phyloP scores from a whole-genome alignment of 2,329 filamentous ascomycete genomes.

The Dactylellina leptospora region DNA sequence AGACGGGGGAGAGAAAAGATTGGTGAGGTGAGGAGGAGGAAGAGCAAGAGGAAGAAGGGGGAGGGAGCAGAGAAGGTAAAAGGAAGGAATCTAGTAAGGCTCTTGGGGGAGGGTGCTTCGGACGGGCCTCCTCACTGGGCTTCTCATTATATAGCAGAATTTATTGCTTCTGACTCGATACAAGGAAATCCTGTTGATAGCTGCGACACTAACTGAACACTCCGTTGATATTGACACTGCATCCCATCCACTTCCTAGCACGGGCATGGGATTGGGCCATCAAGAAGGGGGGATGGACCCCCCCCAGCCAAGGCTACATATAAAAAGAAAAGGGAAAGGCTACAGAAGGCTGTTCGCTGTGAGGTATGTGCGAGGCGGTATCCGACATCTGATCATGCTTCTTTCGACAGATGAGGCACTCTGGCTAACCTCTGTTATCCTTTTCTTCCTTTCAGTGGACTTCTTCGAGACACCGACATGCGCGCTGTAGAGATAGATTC shows the following conservation, averaged over 20 bases:
- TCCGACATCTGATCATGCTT: constrained; percentile 17
- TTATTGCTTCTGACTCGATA: constrained; percentile 44
- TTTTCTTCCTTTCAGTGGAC: not conserved
- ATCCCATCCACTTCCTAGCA: not conserved
- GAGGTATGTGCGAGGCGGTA: not conserved
- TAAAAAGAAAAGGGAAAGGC: constrained; percentile 8
- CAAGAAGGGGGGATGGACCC: constrained; percentile 2
- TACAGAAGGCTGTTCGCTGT: not conserved
- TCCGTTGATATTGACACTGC: not conserved
- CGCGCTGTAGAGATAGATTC: constrained; percentile 8
- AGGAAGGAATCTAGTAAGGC: constrained; percentile 48
- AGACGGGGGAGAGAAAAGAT: constrained; percentile 55
- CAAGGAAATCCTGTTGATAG: constrained; percentile 40
- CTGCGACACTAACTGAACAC: constrained; percentile 8
- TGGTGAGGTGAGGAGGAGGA: constrained; percentile 45
- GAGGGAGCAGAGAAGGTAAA: constrained; percentile 57
- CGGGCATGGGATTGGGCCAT: constrained; percentile 11
- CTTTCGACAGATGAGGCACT: not conserved
- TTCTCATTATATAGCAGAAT: constrained; percentile 51
- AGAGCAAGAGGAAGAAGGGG: constrained; percentile 4
- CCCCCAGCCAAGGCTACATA: not conserved
- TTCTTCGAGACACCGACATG: constrained; percentile 5
- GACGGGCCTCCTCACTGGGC: constrained; percentile 20
- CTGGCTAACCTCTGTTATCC: not conserved
- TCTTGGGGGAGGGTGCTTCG: constrained; percentile 25